Percentiles rank a stretch among this genome's conserved stretches.
Conservation (phyloP, 2,329 filamentous ascomycete genomes). For the Aspergillus cejpii region DNA sequence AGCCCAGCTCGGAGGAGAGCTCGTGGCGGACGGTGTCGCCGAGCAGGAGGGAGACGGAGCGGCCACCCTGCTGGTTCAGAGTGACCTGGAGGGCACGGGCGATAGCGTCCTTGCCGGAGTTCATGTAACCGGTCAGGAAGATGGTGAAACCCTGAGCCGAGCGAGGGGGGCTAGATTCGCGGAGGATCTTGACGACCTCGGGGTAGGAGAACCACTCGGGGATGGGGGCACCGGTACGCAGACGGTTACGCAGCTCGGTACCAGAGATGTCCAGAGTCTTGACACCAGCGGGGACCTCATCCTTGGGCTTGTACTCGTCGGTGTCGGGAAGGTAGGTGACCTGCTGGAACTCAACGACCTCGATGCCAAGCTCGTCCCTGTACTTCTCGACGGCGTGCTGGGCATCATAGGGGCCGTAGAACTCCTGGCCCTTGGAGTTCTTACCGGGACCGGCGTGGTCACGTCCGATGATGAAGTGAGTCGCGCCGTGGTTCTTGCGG, state of each 20-base stretch:
- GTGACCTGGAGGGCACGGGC: slow-evolving; percentile 93
- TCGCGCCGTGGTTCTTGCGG: slow-evolving; percentile 98
- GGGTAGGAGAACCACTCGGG: slow-evolving; percentile 99
- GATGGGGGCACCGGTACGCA: slow-evolving; percentile 87
- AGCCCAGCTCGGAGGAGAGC: slow-evolving; percentile 90
- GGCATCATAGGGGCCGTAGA: slow-evolving; percentile 97
- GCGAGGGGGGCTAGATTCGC: slow-evolving; percentile 91
- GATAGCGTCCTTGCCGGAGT: slow-evolving; percentile 94
- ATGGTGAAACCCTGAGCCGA: slow-evolving; percentile 93
- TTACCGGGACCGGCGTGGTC: slow-evolving; percentile 97
- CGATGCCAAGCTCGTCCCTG: slow-evolving; percentile 91
- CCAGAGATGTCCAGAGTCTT: slow-evolving; percentile 84
- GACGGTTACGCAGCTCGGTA: slow-evolving; percentile 84
- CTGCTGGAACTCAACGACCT: slow-evolving; percentile 98
- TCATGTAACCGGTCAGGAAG: slow-evolving; percentile 95
- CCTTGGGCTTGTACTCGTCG: slow-evolving; percentile 91
- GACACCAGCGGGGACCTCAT: slow-evolving; percentile 76
- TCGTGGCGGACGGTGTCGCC: slow-evolving; percentile 93
- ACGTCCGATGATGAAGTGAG: slow-evolving; percentile 98
- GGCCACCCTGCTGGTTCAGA: slow-evolving; percentile 94
- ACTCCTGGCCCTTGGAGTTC: slow-evolving; percentile 94
- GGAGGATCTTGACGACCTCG: slow-evolving; percentile 91
- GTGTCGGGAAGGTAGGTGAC: slow-evolving; percentile 98
- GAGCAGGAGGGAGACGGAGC: slow-evolving; percentile 86
- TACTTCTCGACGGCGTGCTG: slow-evolving; percentile 96